phyloP scores from a whole-genome alignment of 139 green algal genomes.

The Mesotaenium endlicherianum region DNA sequence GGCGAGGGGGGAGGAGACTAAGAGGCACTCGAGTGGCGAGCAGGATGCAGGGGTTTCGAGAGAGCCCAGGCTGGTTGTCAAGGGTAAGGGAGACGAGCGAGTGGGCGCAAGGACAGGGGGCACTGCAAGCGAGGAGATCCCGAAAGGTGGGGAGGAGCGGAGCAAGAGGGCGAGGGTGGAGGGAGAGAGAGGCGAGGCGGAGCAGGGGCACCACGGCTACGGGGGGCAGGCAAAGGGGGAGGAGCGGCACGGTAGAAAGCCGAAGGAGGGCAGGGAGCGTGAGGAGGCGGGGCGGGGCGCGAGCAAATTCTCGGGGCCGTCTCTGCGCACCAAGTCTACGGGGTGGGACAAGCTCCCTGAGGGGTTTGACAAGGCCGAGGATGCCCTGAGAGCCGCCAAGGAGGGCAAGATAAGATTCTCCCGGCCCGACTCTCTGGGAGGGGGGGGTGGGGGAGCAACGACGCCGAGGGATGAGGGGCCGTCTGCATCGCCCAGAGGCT shows the following conservation, averaged over 20 bases:
- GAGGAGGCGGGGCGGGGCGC: neutral
- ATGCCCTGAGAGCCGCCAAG: constrained; percentile 3
- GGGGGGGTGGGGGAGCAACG: too few species aligned
- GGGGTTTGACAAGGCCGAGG: neutral
- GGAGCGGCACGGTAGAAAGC: neutral
- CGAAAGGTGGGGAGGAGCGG: neutral
- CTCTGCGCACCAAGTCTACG: neutral
- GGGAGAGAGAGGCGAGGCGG: neutral
- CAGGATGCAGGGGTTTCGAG: too few species aligned
- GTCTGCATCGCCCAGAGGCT: too few species aligned
- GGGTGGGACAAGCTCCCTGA: constrained; percentile 12
- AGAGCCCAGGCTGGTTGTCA: too few species aligned
- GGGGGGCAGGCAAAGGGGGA: neutral
- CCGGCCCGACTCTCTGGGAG: neutral
- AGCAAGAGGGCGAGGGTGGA: neutral
- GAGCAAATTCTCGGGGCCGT: neutral
- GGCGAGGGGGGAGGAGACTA: neutral
- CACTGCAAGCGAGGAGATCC: neutral
- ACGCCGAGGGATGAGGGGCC: too few species aligned
- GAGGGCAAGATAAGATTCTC: neutral
- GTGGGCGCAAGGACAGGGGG: too few species aligned
- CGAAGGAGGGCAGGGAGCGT: neutral
- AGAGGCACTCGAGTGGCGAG: neutral
- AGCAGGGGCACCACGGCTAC: neutral
- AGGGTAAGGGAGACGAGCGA: too few species aligned